Evolutionary conservation across 306 rosid genomes (phyloP), one percentile per base, ranked within the genome.

Genomic region (Quillaja saponaria): DNA sequence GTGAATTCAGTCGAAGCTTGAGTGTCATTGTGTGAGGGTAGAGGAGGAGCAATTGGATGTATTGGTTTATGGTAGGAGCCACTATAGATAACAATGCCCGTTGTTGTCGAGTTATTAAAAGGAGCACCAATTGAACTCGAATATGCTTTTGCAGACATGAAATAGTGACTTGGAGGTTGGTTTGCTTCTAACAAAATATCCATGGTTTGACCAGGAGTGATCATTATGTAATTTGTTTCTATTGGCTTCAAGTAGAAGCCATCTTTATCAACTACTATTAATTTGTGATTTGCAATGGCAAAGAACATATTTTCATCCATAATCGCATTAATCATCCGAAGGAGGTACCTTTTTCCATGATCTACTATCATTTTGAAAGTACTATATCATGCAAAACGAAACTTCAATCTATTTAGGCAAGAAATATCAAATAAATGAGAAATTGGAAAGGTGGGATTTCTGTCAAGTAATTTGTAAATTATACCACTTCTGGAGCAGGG

Each of bases 171-270:
- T 5, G 34, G 61, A 11, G 58, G 59, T 66, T 75, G 90, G 66
- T 83, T 59, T 55, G 95, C 55, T 68, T 62, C 52, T 0, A 86
- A 45, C 38, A 86, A 45, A 58, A 71, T 81, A 58, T 86, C 90
- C 40, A 81, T 54, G 1, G 95, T 55, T 71, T 86, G 95, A 6
- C 90, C 95, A 1, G 90, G 95, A 7, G 90, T 12, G 25, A 86
- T 81, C 49, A 72, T 58, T 40, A 86, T 66, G 75, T 76, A 69
- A 18, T 74, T 68, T 40, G 78, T 71, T 14, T 65, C 25, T 34
- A 84, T 13, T 15, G 82, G 87, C 69, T 79, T 79, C 6, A 76
- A 52, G 78, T 87, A 77, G 82, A 69, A 42, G 11, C 80, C 95
- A 48, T 87, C 95, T 19, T 35, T 48, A 10, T 75, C 90, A 2